phyloP scores from a whole-genome alignment of 1,284 basidiomycete genomes.

The Malassezia yamatoensis region DNA sequence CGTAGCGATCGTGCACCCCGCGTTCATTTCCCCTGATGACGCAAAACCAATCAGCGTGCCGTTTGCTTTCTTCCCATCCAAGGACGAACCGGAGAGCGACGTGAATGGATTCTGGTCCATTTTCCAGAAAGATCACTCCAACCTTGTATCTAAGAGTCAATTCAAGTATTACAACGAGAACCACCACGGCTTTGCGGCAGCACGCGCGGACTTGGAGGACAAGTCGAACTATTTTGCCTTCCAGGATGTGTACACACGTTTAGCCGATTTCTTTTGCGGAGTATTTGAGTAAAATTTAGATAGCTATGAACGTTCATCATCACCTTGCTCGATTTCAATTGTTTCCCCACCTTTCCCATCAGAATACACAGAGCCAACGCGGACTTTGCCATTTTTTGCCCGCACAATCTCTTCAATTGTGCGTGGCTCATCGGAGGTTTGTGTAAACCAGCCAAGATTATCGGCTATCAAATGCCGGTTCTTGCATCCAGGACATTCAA shows the following conservation, averaged over 20 bases:
- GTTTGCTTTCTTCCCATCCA: slow-evolving; percentile 57
- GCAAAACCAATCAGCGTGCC: slow-evolving; percentile 55
- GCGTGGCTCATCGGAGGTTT: slow-evolving; percentile 30
- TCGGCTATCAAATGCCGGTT: slow-evolving; percentile 55
- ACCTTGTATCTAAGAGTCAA: slow-evolving; percentile 54
- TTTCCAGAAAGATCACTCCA: slow-evolving; percentile 50
- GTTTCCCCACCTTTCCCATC: slow-evolving; percentile 38
- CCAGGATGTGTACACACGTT: slow-evolving; percentile 57
- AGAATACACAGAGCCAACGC: slow-evolving; percentile 24
- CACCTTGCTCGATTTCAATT: slow-evolving; percentile 28
- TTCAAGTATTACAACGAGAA: slow-evolving; percentile 53
- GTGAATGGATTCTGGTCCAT: slow-evolving; percentile 52
- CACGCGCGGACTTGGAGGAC: slow-evolving; percentile 59
- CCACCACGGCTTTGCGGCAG: slow-evolving; percentile 62
- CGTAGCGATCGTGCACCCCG: slow-evolving; percentile 33
- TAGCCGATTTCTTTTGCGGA: slow-evolving; percentile 25
- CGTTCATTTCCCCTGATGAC: slow-evolving; percentile 56
- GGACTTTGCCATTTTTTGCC: slow-evolving; percentile 36
- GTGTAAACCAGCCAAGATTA: slow-evolving; percentile 44
- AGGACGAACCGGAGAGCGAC: slow-evolving; percentile 54
- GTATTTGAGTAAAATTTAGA: slow-evolving; percentile 1
- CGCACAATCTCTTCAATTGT: slow-evolving; percentile 44
- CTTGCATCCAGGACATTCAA: slow-evolving; percentile 82
- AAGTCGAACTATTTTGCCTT: slow-evolving; percentile 60
- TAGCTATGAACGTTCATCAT: neutral